phyloP scores from a whole-genome alignment of 2,329 filamentous ascomycete species.

The Hypoxylon sp. region DNA sequence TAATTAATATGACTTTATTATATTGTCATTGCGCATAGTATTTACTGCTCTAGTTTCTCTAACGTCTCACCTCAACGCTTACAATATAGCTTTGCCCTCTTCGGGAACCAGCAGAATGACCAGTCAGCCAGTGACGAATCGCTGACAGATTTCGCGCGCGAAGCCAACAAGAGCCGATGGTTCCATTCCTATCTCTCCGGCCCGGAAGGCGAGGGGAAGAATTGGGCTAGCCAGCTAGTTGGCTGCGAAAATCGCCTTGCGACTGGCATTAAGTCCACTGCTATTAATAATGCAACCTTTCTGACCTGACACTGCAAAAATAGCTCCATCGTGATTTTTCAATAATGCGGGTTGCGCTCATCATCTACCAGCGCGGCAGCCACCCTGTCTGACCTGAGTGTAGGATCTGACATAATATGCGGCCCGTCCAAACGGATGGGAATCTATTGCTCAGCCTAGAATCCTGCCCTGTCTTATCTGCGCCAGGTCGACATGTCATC shows the following conservation, averaged over 20 bases:
- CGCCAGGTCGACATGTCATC: slow-evolving; percentile 48
- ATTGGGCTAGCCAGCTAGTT: slow-evolving; percentile 29
- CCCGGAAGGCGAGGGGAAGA: slow-evolving; percentile 32
- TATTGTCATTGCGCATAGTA: slow-evolving; percentile 28
- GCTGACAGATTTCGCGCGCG: slow-evolving; percentile 19
- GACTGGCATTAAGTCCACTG: slow-evolving; percentile 8
- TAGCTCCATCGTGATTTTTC: slow-evolving; percentile 22
- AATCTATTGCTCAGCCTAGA: slow-evolving; percentile 39
- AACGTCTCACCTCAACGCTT: slow-evolving; percentile 15
- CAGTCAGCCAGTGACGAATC: slow-evolving; percentile 28
- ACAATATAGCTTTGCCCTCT: slow-evolving; percentile 25
- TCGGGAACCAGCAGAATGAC: slow-evolving; percentile 28
- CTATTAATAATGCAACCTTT: slow-evolving; percentile 35
- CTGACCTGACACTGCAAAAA: slow-evolving; percentile 7
- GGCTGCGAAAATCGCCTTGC: neutral
- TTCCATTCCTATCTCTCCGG: slow-evolving; percentile 6
- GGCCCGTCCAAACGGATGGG: slow-evolving; percentile 43
- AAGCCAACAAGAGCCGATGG: slow-evolving; percentile 23
- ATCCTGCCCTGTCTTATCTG: slow-evolving; percentile 37
- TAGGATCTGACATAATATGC: slow-evolving; percentile 43
- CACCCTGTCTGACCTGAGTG: slow-evolving; percentile 23
- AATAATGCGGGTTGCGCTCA: slow-evolving; percentile 26
- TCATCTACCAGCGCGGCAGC: slow-evolving; percentile 16
- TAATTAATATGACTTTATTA: slow-evolving; percentile 24
- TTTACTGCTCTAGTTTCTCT: slow-evolving; percentile 26